phyloP scores from a whole-genome alignment of 192 early-diverging fungal species.

The Phlyctochytrium planicorne region DNA sequence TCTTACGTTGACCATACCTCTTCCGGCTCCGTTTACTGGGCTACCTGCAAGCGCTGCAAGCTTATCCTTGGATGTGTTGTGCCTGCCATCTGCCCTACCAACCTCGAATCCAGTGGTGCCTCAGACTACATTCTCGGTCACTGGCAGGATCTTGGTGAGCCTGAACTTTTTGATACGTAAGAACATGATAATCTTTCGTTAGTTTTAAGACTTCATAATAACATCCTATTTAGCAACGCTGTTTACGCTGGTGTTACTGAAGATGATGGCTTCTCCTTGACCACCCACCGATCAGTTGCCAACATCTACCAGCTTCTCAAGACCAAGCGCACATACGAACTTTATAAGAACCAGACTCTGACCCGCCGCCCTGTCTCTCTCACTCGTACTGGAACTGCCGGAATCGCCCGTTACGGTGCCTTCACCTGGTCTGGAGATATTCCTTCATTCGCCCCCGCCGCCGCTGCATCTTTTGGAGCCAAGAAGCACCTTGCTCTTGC shows the following conservation, averaged over 20 bases:
- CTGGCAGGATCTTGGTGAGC: conserved; percentile 24
- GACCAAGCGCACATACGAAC: conserved; percentile 12
- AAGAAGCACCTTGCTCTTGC: conserved; percentile 19
- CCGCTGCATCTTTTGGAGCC: conserved; percentile 10
- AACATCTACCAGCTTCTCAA: conserved; percentile 25
- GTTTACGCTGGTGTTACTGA: conserved; percentile 11
- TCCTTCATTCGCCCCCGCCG: conserved; percentile 9
- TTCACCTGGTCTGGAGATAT: conserved; percentile 21
- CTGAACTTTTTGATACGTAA: conserved; percentile 8
- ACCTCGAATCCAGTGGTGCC: not conserved
- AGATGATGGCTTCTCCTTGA: conserved; percentile 11
- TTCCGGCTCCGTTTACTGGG: conserved; percentile 6
- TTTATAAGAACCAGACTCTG: conserved; percentile 13
- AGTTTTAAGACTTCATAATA: no score
- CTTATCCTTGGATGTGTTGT: conserved; percentile 14
- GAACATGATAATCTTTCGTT: no score
- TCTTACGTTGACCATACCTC: conserved; percentile 12
- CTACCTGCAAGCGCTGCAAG: conserved; percentile 19
- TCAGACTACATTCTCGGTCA: conserved; percentile 10
- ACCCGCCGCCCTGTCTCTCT: conserved; percentile 7
- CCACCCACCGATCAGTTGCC: conserved; percentile 6
- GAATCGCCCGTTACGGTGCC: conserved; percentile 19
- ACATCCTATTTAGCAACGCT: not conserved
- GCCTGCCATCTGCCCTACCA: not conserved
- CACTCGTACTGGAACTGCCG: conserved; percentile 9